Base-by-base conservation (phyloP, 2,329 filamentous ascomycete genomes). In the Colletotrichum salicis region DNA sequence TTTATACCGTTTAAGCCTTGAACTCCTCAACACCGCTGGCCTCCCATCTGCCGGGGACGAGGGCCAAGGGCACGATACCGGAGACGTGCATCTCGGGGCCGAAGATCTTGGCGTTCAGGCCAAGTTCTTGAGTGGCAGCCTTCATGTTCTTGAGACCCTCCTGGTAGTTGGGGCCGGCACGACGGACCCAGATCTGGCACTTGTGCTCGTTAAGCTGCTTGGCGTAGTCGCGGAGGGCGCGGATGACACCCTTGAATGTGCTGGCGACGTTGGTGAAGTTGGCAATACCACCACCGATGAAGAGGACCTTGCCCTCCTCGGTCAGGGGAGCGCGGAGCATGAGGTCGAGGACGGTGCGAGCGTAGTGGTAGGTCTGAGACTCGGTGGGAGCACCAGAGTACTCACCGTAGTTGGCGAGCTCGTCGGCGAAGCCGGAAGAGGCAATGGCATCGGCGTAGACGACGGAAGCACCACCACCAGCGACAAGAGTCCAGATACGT, bases 131-230 rank as follows among this genome's bases (percentile, higher is more conserved):
- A 73, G 95, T 96, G 73, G 97, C 96, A 61, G 91, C 90, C 91
- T 98, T 98, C 91, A 99, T 98, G 91, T 98, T 99, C 92, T 97
- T 98, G 76, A 99, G 92, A 86, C 96, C 96, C 87, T 99, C 96
- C 86, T 99, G 96, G 91, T 97, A 99, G 90, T 99, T 99, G 84
- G 96, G 96, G 73, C 96, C 94, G 64, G 96, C 90, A 85, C 90
- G 89, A 80, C 90, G 88, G 75, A 98, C 95, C 96, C 96, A 98
- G 88, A 98, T 98, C 86, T 97, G 93, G 76, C 96, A 94, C 80
- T 97, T 97, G 92, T 99, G 96, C 90, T 99, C 96, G 81, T 91
- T 91, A 77, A 99, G 90, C 75, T 92, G 89, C 75, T 91, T 91
- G 73, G 95, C 90, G 78, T 96, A 95, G 86, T 98, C 96, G 76